Percentiles rank a stretch among this genome's conserved stretches.
Conservation (phyloP, 192 early-diverging fungal genomes). For the Oehlia diaphana region DNA sequence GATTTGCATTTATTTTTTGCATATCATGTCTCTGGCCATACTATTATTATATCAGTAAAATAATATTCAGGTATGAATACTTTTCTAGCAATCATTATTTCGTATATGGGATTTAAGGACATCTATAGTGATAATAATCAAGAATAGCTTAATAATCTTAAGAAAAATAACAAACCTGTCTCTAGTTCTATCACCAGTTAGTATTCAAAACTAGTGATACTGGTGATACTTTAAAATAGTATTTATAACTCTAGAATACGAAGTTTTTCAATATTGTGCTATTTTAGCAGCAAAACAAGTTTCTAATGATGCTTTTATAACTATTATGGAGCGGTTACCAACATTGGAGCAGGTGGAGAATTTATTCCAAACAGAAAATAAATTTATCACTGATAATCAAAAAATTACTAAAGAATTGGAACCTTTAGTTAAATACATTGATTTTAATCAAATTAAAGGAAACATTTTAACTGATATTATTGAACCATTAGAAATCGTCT, state of each 20-base stretch:
- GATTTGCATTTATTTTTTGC: no score
- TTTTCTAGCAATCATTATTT: no score
- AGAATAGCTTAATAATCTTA: no score
- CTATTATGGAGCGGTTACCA: background rate
- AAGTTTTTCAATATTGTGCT: constrained; percentile 12
- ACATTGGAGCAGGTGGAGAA: background rate
- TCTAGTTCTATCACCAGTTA: no score
- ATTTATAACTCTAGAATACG: constrained; percentile 15
- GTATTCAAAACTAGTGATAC: no score
- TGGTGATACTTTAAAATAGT: no score
- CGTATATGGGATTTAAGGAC: no score
- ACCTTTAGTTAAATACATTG: background rate
- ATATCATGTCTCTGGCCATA: no score
- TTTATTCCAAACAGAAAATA: background rate
- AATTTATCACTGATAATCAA: background rate
- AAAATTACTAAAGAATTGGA: background rate
- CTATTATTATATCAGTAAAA: no score
- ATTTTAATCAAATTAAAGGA: background rate
- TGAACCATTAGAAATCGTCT: background rate
- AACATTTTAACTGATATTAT: background rate
- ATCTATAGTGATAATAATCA: no score
- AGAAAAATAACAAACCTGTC: no score
- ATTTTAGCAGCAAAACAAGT: background rate
- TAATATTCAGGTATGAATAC: no score
- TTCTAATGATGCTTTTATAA: background rate